These are phyloP conservation scores for Plasmodium cynomolgi DNA, from an alignment of 169 alveolate genomes.

Conservation along the genomic window DNA sequence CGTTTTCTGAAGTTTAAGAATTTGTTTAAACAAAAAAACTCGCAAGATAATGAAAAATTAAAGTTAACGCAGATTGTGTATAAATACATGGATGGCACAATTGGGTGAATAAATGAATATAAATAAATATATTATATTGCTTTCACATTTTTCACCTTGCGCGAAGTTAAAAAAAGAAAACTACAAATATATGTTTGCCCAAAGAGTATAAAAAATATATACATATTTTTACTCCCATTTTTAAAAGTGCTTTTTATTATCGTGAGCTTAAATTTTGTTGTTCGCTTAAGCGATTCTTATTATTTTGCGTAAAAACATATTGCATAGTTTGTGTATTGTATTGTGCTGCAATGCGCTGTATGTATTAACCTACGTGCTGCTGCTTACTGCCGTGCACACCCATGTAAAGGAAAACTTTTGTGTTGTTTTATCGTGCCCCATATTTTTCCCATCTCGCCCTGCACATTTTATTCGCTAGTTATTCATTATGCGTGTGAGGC, in stretches of 20 bases:
- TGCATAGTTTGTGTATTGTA: constrained; percentile 1
- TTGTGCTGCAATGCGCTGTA: neutral
- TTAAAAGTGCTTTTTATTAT: neutral
- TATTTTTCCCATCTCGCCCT: neutral
- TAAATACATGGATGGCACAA: neutral
- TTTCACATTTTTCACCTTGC: neutral
- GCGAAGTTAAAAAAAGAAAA: neutral
- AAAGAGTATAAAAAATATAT: neutral
- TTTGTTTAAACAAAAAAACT: neutral
- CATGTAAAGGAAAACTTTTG: neutral
- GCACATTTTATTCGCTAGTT: neutral
- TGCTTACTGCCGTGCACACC: neutral
- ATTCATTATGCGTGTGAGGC: neutral
- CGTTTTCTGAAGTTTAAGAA: neutral
- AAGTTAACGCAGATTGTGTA: neutral
- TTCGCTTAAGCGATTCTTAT: neutral
- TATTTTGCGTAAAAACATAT: neutral
- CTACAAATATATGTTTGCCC: neutral
- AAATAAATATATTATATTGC: neutral
- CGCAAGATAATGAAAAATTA: neutral
- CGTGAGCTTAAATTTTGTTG: constrained; percentile 6
- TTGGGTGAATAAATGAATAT: neutral
- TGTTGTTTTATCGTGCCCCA: constrained; percentile 2
- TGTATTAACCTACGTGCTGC: neutral
- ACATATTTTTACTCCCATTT: neutral